These are phyloP conservation scores for Agrocybe praecox DNA, from an alignment of 768 basidiomycete species.

Conservation along the genomic window DNA sequence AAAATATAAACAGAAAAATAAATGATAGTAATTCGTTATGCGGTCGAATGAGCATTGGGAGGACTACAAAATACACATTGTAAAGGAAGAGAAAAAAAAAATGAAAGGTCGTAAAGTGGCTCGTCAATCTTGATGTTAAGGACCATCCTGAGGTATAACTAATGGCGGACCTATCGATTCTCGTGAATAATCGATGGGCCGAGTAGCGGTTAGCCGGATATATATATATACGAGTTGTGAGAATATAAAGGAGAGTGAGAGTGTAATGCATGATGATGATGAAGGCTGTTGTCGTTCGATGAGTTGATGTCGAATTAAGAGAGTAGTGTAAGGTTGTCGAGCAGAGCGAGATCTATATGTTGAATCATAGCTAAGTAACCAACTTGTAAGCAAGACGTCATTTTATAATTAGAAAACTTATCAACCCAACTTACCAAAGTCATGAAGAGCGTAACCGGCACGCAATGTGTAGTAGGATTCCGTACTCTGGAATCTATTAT, in stretches of 20 bases:
- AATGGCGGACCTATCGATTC: slow-evolving; percentile 10
- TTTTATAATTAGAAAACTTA: not conserved
- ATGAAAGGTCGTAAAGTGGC: slow-evolving; percentile 18
- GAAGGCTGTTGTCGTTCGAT: slow-evolving; percentile 15
- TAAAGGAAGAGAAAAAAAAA: slow-evolving; percentile 16
- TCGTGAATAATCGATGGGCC: slow-evolving; percentile 13
- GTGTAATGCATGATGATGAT: slow-evolving; percentile 9
- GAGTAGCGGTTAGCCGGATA: slow-evolving; percentile 25
- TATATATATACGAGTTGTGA: slow-evolving; percentile 18
- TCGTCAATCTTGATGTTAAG: slow-evolving; percentile 15
- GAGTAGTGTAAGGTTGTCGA: slow-evolving; percentile 15
- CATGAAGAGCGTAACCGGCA: slow-evolving; percentile 32
- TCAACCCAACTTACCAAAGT: slow-evolving; percentile 17
- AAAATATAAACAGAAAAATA: not conserved
- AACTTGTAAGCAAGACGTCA: not conserved
- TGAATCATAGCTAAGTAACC: slow-evolving; percentile 13
- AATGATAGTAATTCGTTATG: slow-evolving; percentile 6
- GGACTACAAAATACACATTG: slow-evolving; percentile 28
- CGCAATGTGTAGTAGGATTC: slow-evolving; percentile 20
- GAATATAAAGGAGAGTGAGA: slow-evolving; percentile 14
- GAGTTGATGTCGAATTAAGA: slow-evolving; percentile 18
- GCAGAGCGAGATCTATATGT: slow-evolving; percentile 17
- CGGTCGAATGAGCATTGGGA: slow-evolving; percentile 10
- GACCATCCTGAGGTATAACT: slow-evolving; percentile 25
- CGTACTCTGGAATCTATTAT: slow-evolving; percentile 30